A percentile compares a stretch with the other conserved stretches of the same genome.
Evolutionary conservation across 2,329 filamentous ascomycete genomes (phyloP).

Genomic region (Leptographium procerum): DNA sequence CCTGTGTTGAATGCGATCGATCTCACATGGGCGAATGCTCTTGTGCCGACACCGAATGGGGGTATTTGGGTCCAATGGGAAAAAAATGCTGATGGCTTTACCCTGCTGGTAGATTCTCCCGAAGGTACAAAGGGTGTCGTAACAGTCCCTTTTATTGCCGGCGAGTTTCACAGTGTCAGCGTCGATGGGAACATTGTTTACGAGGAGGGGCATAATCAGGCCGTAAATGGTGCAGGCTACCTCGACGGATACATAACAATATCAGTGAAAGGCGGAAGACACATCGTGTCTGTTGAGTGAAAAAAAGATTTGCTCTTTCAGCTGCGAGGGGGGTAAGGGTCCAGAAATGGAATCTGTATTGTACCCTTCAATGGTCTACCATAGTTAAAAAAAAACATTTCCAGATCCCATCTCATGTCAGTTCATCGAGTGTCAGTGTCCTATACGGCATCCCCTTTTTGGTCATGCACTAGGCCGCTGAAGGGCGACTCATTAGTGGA

Average conservation of each 20-base stretch:
- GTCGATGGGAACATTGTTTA: conserved; percentile 14
- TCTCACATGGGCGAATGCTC: conserved; percentile 31
- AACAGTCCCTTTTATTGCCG: conserved; percentile 13
- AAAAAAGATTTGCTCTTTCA: neutral
- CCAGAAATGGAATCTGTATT: neutral
- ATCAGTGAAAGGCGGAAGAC: conserved; percentile 6
- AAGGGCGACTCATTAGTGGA: neutral
- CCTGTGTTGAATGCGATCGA: conserved; percentile 23
- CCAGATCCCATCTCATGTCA: neutral
- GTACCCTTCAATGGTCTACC: neutral
- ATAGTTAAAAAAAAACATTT: neutral
- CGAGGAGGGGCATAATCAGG: conserved; percentile 24
- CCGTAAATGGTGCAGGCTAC: conserved; percentile 17
- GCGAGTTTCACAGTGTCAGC: conserved; percentile 2
- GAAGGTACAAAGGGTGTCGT: conserved; percentile 18
- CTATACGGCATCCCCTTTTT: neutral
- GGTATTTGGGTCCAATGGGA: conserved; percentile 28
- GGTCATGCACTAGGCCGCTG: neutral
- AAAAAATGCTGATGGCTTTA: conserved; percentile 10
- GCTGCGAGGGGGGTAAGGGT: neutral
- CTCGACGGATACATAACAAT: conserved; percentile 5
- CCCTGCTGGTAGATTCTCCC: conserved; percentile 21
- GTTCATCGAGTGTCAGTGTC: neutral
- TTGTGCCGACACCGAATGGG: conserved; percentile 29
- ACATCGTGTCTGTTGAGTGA: neutral